Evolutionary conservation across 2,329 filamentous ascomycete genomes (phyloP).

Genomic region (Phyllosticta paracitricarpa): DNA sequence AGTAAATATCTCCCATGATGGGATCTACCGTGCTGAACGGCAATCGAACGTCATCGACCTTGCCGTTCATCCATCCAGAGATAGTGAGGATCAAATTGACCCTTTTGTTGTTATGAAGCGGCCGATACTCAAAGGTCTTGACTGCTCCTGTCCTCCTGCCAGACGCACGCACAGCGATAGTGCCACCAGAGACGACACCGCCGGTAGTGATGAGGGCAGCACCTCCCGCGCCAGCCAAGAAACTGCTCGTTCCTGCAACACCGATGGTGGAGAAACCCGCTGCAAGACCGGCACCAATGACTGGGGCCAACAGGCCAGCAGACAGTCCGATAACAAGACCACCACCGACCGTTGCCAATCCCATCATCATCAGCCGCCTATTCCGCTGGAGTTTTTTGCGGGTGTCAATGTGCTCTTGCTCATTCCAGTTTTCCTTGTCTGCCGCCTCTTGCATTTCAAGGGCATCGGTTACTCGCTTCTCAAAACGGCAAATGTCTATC

Average conservation of each 20-base stretch:
- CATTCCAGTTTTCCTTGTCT: constrained; percentile 95
- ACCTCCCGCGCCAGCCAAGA: constrained; percentile 83
- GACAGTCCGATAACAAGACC: constrained; percentile 92
- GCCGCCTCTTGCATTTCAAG: constrained; percentile 95
- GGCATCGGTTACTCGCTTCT: constrained; percentile 93
- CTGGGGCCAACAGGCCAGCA: constrained; percentile 79
- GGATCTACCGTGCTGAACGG: constrained; percentile 95
- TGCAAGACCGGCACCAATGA: constrained; percentile 88
- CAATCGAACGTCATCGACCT: constrained; percentile 88
- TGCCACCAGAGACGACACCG: constrained; percentile 74
- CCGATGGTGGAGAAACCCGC: constrained; percentile 94
- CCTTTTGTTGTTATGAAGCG: constrained; percentile 94
- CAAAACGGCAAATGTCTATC: constrained; percentile 92
- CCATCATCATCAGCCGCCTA: constrained; percentile 87
- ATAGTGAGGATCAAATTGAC: constrained; percentile 93
- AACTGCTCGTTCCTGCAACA: constrained; percentile 76
- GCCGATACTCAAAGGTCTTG: constrained; percentile 92
- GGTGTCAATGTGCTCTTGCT: constrained; percentile 84
- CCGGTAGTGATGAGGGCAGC: constrained; percentile 89
- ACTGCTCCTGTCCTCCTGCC: constrained; percentile 81
- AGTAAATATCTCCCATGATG: constrained; percentile 97
- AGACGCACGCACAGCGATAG: constrained; percentile 80
- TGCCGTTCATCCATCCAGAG: constrained; percentile 97
- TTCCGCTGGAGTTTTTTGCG: constrained; percentile 74
- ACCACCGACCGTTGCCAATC: constrained; percentile 88